These are phyloP conservation scores for Saprolegnia diclina DNA, from an alignment of 352 stramenopile species.

Conservation along the genomic window DNA sequence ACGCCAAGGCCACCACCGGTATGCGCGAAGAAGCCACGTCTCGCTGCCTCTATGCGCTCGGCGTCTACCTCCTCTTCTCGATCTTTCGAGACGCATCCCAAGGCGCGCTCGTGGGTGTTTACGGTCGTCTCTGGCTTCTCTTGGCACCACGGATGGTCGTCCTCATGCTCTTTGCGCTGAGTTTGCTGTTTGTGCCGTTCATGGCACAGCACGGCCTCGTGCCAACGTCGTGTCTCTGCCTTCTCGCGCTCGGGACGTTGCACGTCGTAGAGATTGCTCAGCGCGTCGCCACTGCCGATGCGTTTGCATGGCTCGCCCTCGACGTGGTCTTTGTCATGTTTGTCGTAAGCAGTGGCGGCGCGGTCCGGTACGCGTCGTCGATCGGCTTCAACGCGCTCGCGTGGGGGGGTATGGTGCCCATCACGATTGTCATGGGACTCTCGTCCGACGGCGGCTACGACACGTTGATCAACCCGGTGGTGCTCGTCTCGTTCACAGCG, in stretches of 20 bases:
- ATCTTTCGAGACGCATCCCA: constrained; percentile 48
- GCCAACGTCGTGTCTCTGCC: not conserved
- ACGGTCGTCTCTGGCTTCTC: not conserved
- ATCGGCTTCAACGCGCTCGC: constrained; percentile 7
- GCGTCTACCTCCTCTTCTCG: constrained; percentile 56
- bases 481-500: constrained; percentile 68
- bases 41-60: constrained; percentile 48
- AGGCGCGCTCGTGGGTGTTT: not conserved
- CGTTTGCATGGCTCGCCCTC: constrained; percentile 34
- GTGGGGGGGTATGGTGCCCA: not conserved
- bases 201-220: not conserved
- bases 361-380: not conserved
- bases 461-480: constrained; percentile 52
- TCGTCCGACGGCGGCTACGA: not conserved
- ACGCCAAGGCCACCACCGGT: constrained; percentile 52
- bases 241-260: not conserved
- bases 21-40: constrained; percentile 61
- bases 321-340: constrained; percentile 37
- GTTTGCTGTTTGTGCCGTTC: not conserved
- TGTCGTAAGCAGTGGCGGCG: constrained; percentile 15
- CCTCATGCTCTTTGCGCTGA: not conserved
- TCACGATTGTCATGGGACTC: not conserved
- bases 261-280: not conserved
- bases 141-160: not conserved
- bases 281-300: not conserved